These are phyloP conservation scores for Tetrapyrgos nigripes DNA, from an alignment of 1,284 basidiomycete species.

Conservation along the genomic window DNA sequence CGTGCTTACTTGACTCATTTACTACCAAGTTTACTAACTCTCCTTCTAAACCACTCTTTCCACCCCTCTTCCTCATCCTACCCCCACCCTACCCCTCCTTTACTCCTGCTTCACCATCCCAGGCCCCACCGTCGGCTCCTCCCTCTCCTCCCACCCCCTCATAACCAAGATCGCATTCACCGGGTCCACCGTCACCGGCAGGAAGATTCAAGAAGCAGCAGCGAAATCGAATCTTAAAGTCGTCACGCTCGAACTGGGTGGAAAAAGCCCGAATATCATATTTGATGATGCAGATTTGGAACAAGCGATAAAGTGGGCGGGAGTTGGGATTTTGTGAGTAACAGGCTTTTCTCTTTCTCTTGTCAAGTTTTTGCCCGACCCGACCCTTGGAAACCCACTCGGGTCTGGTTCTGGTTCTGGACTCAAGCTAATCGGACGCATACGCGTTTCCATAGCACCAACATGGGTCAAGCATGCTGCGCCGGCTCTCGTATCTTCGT, in stretches of 20 bases:
- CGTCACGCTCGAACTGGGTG: constrained; percentile 86
- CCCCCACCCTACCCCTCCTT: neutral
- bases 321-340: constrained; percentile 81
- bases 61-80: neutral
- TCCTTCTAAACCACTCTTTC: constrained; percentile 68
- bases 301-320: constrained; percentile 80
- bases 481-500: constrained; percentile 89
- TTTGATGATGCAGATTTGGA: constrained; percentile 79
- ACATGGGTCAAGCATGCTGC: constrained; percentile 79
- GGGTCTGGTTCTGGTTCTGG: constrained; percentile 40
- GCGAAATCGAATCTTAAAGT: constrained; percentile 78
- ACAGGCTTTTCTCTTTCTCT: constrained; percentile 3
- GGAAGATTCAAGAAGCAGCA: constrained; percentile 77
- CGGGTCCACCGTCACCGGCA: constrained; percentile 64
- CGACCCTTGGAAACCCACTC: no score
- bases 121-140: constrained; percentile 62
- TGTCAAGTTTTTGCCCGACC: constrained; percentile 21
- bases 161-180: constrained; percentile 46
- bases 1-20: no score
- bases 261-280: constrained; percentile 86
- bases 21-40: no score
- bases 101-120: no score
- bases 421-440: constrained; percentile 63
- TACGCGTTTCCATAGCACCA: neutral
- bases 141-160: constrained; percentile 40